phyloP scores from a whole-genome alignment of 495 filamentous ascomycete genomes.

The Trichoderma asperelloides region DNA sequence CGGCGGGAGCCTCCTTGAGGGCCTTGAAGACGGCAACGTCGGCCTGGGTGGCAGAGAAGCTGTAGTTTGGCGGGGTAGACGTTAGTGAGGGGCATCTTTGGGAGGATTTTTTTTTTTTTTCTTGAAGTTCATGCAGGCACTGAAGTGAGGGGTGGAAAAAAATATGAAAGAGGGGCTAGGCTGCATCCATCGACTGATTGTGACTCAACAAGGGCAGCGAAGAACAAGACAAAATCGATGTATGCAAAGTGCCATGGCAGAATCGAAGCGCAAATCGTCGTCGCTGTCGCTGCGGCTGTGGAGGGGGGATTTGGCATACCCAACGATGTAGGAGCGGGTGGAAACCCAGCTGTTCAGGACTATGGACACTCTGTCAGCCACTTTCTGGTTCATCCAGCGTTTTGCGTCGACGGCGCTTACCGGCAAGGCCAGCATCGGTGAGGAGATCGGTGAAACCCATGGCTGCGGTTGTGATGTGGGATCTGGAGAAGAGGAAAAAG shows the following conservation, averaged over 20 bases:
- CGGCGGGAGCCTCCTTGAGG: slow-evolving; percentile 62
- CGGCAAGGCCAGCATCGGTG: slow-evolving; percentile 74
- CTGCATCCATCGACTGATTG: background rate
- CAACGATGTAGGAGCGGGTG: slow-evolving; percentile 86
- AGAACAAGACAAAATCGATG: slow-evolving; percentile 13
- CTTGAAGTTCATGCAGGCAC: background rate
- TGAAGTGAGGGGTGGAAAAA: slow-evolving; percentile 2
- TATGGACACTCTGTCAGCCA: slow-evolving; percentile 31
- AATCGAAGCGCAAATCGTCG: background rate
- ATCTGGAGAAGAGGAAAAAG: background rate
- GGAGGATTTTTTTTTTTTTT: background rate
- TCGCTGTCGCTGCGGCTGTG: background rate
- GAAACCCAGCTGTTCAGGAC: slow-evolving; percentile 88
- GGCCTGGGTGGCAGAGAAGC: slow-evolving; percentile 81
- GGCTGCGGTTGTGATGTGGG: slow-evolving; percentile 6
- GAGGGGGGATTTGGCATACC: slow-evolving; percentile 44
- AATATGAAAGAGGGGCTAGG: slow-evolving; percentile 1
- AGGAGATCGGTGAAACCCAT: slow-evolving; percentile 97
- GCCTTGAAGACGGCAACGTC: slow-evolving; percentile 93
- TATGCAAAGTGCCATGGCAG: slow-evolving; percentile 25
- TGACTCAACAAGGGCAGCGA: slow-evolving; percentile 2
- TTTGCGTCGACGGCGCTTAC: slow-evolving; percentile 44
- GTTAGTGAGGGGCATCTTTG: background rate
- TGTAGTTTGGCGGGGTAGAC: slow-evolving; percentile 24
- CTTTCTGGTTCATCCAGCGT: background rate